phyloP scores from a whole-genome alignment of 1,284 basidiomycete genomes.

The Sanguinoderma infundibulare region DNA sequence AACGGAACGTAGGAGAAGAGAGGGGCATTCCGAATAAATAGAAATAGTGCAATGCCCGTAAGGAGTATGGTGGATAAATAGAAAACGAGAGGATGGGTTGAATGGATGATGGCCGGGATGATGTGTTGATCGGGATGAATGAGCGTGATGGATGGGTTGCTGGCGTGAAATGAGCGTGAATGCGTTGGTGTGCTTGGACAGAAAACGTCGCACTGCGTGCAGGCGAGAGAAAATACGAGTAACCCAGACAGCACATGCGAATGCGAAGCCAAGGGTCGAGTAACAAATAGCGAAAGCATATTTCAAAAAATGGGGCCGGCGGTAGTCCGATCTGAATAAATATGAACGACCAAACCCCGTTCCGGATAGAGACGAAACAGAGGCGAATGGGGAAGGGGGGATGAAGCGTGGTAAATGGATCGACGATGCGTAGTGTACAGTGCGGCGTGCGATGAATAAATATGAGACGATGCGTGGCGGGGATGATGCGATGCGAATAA shows the following conservation, averaged over 20 bases:
- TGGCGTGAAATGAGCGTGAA: background rate
- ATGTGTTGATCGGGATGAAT: background rate
- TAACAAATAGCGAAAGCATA: background rate
- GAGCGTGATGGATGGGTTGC: background rate
- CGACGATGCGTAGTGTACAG: constrained; percentile 26
- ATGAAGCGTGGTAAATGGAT: constrained; percentile 4
- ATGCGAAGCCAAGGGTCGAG: background rate
- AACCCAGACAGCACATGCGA: background rate
- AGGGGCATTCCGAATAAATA: constrained; percentile 6
- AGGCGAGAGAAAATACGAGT: constrained; percentile 17
- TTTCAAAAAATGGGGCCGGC: background rate
- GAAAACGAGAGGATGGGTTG: background rate
- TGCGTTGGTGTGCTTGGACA: background rate
- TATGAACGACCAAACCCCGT: background rate
- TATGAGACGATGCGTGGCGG: constrained; percentile 9
- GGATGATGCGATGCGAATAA: constrained; percentile 1
- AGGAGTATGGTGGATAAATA: constrained; percentile 25
- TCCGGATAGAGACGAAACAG: constrained; percentile 1
- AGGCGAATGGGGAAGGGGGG: constrained; percentile 6
- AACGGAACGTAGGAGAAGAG: background rate
- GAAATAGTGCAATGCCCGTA: constrained; percentile 12
- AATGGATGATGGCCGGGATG: background rate
- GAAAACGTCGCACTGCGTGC: background rate
- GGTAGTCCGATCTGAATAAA: constrained; percentile 6
- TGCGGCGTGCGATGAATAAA: constrained; percentile 24